phyloP scores from a whole-genome alignment of 345 rosid species.

The Gossypium raimondii region DNA sequence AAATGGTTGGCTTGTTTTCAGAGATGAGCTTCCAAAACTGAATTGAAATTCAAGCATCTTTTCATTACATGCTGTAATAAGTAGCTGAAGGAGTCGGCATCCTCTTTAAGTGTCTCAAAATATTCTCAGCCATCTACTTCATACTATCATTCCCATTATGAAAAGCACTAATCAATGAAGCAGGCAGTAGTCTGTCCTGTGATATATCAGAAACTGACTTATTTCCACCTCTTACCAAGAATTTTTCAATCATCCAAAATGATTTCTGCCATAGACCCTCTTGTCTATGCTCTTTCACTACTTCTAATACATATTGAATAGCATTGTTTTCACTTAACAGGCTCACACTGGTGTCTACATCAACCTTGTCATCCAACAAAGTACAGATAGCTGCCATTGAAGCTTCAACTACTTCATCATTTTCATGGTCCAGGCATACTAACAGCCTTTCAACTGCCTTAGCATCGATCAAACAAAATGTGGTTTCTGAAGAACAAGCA shows the following conservation, averaged over 20 bases:
- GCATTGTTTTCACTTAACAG: conserved; percentile 57
- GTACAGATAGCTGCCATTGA: conserved; percentile 78
- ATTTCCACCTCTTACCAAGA: conserved; percentile 60
- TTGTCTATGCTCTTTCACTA: conserved; percentile 56
- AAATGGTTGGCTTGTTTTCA: too few species aligned
- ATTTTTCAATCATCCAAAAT: conserved; percentile 80
- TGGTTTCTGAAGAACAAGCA: conserved; percentile 68
- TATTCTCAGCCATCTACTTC: conserved; percentile 78
- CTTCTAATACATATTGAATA: conserved; percentile 49
- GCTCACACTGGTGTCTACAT: conserved; percentile 56
- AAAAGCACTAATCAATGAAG: conserved; percentile 63
- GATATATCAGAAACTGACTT: conserved; percentile 53
- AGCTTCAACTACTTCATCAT: conserved; percentile 67
- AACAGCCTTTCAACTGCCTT: conserved; percentile 68
- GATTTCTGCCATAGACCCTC: conserved; percentile 70
- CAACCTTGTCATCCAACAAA: conserved; percentile 74
- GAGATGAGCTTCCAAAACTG: too few species aligned
- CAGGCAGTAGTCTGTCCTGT: conserved; percentile 57
- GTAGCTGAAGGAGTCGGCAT: conserved; percentile 49
- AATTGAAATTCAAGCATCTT: not conserved
- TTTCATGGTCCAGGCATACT: conserved; percentile 69
- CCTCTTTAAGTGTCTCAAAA: conserved; percentile 68
- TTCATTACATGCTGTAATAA: conserved; percentile 29
- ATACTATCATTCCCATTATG: conserved; percentile 72
- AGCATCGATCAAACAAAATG: conserved; percentile 84